Base-by-base conservation (phyloP, 257 asterid species). In the Mentha longifolia region DNA sequence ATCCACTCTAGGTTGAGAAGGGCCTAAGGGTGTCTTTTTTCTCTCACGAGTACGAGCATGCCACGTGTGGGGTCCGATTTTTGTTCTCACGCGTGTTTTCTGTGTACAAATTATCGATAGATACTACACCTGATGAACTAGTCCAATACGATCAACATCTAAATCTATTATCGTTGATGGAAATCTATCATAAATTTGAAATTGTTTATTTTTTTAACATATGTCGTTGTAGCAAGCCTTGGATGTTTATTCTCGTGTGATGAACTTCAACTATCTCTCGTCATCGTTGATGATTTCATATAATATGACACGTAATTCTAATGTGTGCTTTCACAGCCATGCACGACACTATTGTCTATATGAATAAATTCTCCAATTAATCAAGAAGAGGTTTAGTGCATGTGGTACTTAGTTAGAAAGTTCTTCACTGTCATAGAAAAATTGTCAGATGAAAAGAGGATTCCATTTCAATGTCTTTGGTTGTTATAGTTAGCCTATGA, bases 401-500 rank as follows among this genome's bases (percentile, higher is more conserved):
- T 61, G 67, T 37, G 50, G 52, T 43, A 7, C 28, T 45, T 12
- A 30, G 43, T 30, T n/a, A 49, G 16, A 43, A 47, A 65, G 15
- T 47, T 65, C 25, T n/a, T n/a, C 71, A 16, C 30, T 49, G 30
- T 66, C 71, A 66, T 47, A 33, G 28, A 52, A 65, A 49, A 33
- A 33, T 15, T 66, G 71, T 47, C 10, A 49, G 58, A 17, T 37
- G 0, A 47, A 47, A 66, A 66, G 55, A 43, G 16, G 56, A 64
- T 64, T n/a, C n/a, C n/a, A n/a, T n/a, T n/a, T n/a, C n/a, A n/a
- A n/a, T 37, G 43, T 63, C 20, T 62, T 54, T 9, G 14, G 14
- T 13, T 42, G n/a, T n/a, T n/a, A n/a, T n/a, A n/a, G n/a, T n/a
- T n/a, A n/a, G n/a, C n/a, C 46, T 13, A 45, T 45, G 2, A 0